Evolutionary conservation across 495 filamentous ascomycete species (phyloP).

Genomic region (Penicillium cosmopolitanum): DNA sequence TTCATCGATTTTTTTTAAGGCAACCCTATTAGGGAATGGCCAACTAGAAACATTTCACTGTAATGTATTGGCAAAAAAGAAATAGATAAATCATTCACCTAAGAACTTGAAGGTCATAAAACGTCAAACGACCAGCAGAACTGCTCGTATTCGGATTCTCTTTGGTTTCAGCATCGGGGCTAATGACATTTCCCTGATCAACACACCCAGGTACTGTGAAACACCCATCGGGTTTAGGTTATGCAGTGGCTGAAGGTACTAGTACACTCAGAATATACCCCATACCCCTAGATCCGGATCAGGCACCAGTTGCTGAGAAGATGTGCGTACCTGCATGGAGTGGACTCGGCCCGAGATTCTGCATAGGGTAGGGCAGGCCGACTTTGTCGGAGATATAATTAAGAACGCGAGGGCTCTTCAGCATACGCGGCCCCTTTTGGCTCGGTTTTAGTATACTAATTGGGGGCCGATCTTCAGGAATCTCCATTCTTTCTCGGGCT

Average conservation of each 20-base stretch:
- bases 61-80: background rate
- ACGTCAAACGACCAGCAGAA: too few species aligned
- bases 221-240: background rate
- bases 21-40: background rate
- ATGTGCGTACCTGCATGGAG: background rate
- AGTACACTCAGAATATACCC: background rate
- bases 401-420: background rate
- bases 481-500: constrained; percentile 1
- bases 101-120: too few species aligned
- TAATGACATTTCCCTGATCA: too few species aligned
- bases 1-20: background rate
- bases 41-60: background rate
- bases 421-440: constrained; percentile 2
- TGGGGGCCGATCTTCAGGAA: background rate
- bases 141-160: too few species aligned
- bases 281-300: background rate
- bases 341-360: constrained; percentile 13
- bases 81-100: too few species aligned
- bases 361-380: constrained; percentile 8
- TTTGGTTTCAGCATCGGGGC: too few species aligned
- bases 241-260: background rate
- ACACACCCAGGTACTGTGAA: too few species aligned
- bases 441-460: constrained; percentile 1
- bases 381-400: background rate
- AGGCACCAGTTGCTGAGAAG: background rate